Evolutionary conservation across 768 basidiomycete genomes (phyloP).

Genomic region (Lentinula raphanica): DNA sequence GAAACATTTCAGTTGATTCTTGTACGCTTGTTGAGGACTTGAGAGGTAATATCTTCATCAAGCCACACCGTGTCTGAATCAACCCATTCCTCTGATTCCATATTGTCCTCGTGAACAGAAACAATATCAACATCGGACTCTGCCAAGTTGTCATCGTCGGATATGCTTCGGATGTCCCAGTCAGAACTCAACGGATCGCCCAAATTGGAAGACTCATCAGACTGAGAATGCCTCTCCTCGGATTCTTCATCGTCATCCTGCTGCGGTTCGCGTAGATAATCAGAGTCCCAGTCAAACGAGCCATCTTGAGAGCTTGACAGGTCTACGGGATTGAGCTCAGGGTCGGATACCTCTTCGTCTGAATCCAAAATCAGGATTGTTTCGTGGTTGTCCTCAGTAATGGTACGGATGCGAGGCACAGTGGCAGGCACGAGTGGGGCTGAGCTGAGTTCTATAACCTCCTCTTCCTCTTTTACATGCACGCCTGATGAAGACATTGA

Average conservation of each 20-base stretch:
- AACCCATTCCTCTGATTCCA: not conserved
- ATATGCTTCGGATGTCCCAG: not conserved
- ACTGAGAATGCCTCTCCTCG: not conserved
- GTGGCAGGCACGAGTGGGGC: not conserved
- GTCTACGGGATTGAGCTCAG: not conserved
- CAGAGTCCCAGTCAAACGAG: not conserved
- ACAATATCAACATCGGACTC: not conserved
- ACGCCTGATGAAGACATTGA: not conserved
- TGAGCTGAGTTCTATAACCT: not conserved
- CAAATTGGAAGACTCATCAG: not conserved
- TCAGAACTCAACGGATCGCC: not conserved
- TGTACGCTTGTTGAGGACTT: not conserved
- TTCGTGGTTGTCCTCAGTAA: not conserved
- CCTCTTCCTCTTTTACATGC: not conserved
- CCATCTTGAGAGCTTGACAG: not conserved
- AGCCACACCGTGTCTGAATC: not conserved
- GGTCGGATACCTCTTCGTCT: not conserved
- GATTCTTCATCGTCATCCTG: not conserved
- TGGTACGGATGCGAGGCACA: not conserved
- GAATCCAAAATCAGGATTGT: not conserved
- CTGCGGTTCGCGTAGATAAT: not conserved
- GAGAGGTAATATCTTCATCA: not conserved
- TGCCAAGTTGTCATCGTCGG: not conserved
- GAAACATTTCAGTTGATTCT: not conserved
- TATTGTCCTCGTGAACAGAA: not conserved